phyloP scores from a whole-genome alignment of 2,329 filamentous ascomycete species.

The Botrytis elliptica region DNA sequence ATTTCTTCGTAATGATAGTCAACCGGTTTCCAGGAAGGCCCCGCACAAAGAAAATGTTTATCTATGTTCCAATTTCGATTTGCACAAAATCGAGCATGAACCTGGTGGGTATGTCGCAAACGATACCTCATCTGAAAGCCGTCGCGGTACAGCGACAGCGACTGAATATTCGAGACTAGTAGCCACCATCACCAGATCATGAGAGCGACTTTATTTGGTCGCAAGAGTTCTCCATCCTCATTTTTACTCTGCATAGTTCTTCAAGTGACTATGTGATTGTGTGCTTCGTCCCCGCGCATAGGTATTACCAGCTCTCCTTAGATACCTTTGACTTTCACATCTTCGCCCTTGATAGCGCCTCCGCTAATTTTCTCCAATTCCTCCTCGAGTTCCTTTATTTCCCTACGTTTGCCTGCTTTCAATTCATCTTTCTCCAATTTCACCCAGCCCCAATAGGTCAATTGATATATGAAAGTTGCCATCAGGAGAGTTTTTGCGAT shows the following conservation, averaged over 20 bases:
- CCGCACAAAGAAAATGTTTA: neutral
- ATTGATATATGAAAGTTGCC: conserved; percentile 75
- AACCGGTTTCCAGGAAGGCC: no score
- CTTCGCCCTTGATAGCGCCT: conserved; percentile 17
- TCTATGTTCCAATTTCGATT: neutral
- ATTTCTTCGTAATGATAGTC: neutral
- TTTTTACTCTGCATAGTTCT: neutral
- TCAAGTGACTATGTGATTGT: neutral
- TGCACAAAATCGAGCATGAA: neutral
- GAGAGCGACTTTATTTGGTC: neutral
- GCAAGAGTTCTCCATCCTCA: neutral
- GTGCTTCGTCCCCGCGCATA: neutral
- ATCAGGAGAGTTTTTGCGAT: conserved; percentile 72
- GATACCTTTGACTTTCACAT: conserved; percentile 17
- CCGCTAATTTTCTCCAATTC: conserved; percentile 15
- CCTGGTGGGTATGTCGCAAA: neutral
- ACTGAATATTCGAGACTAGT: neutral
- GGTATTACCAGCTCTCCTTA: neutral
- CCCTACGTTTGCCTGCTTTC: conserved; percentile 49
- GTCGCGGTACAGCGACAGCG: neutral
- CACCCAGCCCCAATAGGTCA: conserved; percentile 72
- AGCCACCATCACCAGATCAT: neutral
- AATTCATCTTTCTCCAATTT: conserved; percentile 73
- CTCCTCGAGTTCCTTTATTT: conserved; percentile 20
- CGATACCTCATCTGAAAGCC: neutral